Evolutionary conservation across 768 basidiomycete genomes (phyloP).

Genomic region (Auriscalpium vulgare): DNA sequence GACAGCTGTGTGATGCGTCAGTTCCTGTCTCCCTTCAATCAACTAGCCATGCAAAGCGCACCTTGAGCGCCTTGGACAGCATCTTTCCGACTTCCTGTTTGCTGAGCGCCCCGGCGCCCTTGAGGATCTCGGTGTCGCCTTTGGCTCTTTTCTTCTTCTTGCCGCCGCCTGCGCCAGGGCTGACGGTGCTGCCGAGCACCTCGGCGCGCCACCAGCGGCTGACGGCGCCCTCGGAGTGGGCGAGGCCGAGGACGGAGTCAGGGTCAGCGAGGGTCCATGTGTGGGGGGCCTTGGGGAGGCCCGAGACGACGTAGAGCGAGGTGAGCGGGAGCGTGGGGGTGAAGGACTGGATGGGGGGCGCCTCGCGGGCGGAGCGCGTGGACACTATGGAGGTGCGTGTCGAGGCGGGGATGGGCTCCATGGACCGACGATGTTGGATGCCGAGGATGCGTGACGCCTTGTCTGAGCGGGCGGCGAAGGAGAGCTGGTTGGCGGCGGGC

Average conservation of each 20-base stretch:
- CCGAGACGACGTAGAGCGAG: constrained; percentile 81
- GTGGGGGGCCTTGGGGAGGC: constrained; percentile 81
- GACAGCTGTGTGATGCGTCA: constrained; percentile 49
- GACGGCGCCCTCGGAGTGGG: constrained; percentile 80
- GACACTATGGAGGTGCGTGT: constrained; percentile 73
- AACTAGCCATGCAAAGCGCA: constrained; percentile 20
- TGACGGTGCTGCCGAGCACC: constrained; percentile 81
- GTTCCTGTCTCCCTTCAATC: not conserved
- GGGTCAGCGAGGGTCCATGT: constrained; percentile 88
- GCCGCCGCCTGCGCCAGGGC: constrained; percentile 74
- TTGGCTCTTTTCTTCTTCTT: constrained; percentile 59
- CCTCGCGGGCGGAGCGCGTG: constrained; percentile 55
- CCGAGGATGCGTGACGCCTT: constrained; percentile 77
- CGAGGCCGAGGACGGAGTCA: constrained; percentile 71
- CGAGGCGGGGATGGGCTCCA: constrained; percentile 81
- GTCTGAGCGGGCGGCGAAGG: constrained; percentile 40
- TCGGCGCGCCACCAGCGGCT: constrained; percentile 88
- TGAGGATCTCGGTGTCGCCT: constrained; percentile 53
- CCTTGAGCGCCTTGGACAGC: constrained; percentile 87
- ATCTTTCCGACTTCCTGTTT: constrained; percentile 88
- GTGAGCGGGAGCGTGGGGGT: constrained; percentile 69
- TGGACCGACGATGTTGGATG: constrained; percentile 64
- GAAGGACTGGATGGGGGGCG: constrained; percentile 51
- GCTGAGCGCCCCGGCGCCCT: constrained; percentile 72
- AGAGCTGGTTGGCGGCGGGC: constrained; percentile 24